Percentiles rank a stretch among this genome's conserved stretches.
These are phyloP conservation scores for Mortierella antarctica DNA, from an alignment of 192 early-diverging fungal genomes.

Conservation along the genomic window DNA sequence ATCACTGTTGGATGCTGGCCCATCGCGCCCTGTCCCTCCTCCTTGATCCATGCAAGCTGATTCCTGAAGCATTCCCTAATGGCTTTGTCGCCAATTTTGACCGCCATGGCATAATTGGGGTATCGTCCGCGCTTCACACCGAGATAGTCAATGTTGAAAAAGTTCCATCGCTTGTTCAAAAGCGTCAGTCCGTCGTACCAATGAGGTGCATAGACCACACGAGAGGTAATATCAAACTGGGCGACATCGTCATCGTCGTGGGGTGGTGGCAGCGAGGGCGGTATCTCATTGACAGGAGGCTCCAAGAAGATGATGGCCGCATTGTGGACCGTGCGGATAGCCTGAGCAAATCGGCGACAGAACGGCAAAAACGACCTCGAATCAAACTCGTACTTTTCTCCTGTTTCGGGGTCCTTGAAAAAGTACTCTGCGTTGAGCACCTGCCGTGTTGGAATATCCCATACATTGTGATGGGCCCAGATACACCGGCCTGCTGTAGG, in stretches of 20 bases:
- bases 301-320: conserved; percentile 69
- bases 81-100: conserved; percentile 63
- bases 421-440: conserved; percentile 59
- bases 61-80: conserved; percentile 63
- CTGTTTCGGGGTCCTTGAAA: conserved; percentile 51
- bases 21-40: conserved; percentile 57
- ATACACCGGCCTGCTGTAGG: conserved; percentile 58
- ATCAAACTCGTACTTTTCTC: conserved; percentile 61
- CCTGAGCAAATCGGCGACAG: conserved; percentile 46
- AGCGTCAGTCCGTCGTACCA: conserved; percentile 73
- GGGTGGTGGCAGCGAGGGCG: conserved; percentile 57
- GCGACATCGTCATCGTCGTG: conserved; percentile 52
- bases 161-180: conserved; percentile 67
- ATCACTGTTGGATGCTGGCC: conserved; percentile 61
- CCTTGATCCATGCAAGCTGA: conserved; percentile 56
- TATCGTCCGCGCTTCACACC: conserved; percentile 68
- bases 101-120: conserved; percentile 54
- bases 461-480: conserved; percentile 66
- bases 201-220: conserved; percentile 67
- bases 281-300: conserved; percentile 62
- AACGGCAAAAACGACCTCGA: conserved; percentile 64
- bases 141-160: conserved; percentile 66
- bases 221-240: conserved; percentile 41
- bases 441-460: conserved; percentile 44
- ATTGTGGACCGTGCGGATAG: conserved; percentile 56